These are phyloP conservation scores for Termitomyces sp. DNA, from an alignment of 1,284 basidiomycete species.

Conservation along the genomic window DNA sequence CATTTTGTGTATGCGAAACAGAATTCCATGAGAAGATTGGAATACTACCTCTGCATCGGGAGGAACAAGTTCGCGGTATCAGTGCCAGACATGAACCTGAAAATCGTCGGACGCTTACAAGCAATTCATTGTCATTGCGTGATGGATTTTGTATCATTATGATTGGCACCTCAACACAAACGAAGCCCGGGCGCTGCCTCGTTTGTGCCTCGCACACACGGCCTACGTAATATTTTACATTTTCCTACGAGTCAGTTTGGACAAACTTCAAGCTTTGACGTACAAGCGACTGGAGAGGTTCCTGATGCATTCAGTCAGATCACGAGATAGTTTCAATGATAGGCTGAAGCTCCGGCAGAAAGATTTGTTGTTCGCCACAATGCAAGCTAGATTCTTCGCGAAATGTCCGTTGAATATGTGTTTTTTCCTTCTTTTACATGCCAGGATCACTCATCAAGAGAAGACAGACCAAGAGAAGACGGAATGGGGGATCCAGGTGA, in stretches of 20 bases:
- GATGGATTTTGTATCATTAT: not conserved
- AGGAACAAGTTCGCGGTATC: not conserved
- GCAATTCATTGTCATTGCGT: not conserved
- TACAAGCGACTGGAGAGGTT: not conserved
- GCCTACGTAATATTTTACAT: not conserved
- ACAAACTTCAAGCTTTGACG: not conserved
- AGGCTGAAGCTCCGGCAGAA: not conserved
- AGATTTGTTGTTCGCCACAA: not conserved
- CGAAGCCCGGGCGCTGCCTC: not conserved
- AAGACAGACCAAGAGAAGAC: too few relatives aligned
- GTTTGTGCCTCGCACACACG: not conserved
- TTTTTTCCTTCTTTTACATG: not conserved
- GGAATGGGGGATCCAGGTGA: not conserved
- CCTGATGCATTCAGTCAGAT: not conserved
- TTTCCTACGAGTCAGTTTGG: not conserved
- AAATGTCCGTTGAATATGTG: not conserved
- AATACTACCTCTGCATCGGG: slow-evolving; percentile 22
- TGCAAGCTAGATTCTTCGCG: too few relatives aligned
- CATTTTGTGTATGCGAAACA: slow-evolving; percentile 24
- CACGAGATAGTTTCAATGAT: not conserved
- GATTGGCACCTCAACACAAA: not conserved
- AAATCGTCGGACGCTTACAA: not conserved
- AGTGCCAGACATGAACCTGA: not conserved
- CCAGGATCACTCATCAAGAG: not conserved
- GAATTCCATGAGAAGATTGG: slow-evolving; percentile 22